These are phyloP conservation scores for Jamesozyma piceae DNA, from an alignment of 805 yeast genomes.

Conservation along the genomic window DNA sequence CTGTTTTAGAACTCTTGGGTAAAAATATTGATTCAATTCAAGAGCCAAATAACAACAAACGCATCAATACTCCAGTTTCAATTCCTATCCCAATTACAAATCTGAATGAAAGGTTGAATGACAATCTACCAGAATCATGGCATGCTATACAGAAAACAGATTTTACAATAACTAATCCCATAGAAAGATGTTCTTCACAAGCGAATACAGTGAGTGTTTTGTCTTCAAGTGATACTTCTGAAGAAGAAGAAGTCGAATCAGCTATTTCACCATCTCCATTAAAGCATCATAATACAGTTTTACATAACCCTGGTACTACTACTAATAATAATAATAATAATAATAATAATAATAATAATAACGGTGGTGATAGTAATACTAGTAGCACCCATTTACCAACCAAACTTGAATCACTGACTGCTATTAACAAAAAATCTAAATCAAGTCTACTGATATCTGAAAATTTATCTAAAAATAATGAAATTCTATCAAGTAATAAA, in stretches of 20 bases:
- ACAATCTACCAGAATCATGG: conserved; percentile 25
- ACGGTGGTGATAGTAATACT: not conserved
- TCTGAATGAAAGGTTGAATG: not conserved
- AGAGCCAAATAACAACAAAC: not conserved
- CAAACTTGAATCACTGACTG: not conserved
- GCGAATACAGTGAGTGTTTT: conserved; percentile 3
- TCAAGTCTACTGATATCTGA: not conserved
- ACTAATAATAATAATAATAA: no score
- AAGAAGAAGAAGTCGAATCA: conserved; percentile 18
- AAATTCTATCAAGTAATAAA: not conserved
- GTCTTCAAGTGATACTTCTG: conserved; percentile 28
- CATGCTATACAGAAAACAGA: conserved; percentile 17
- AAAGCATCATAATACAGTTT: not conserved
- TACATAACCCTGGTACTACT: no score
- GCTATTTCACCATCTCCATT: conserved; percentile 2
- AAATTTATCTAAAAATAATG: not conserved
- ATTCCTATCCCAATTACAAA: not conserved
- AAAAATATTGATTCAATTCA: not conserved
- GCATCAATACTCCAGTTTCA: not conserved
- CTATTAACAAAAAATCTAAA: not conserved
- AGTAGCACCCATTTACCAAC: no score
- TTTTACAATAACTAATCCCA: conserved; percentile 5
- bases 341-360: no score
- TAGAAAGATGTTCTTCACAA: conserved; percentile 13
- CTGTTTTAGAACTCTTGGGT: conserved; percentile 22